Conservation (phyloP, 1,284 basidiomycete species). For the Cronartium quercuum region DNA sequence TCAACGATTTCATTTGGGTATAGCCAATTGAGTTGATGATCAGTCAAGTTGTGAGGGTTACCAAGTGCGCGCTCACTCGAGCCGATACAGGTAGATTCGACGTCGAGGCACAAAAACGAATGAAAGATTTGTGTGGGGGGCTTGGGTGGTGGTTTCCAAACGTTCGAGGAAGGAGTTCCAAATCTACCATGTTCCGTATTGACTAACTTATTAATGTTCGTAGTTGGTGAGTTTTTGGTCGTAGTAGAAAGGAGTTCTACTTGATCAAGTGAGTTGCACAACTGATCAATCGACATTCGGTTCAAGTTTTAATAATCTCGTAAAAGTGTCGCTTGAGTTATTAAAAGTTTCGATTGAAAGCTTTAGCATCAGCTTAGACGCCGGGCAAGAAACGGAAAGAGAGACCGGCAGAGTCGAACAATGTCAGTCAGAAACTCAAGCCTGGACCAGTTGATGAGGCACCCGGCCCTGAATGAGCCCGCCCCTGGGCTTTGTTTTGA, state of each 20-base stretch:
- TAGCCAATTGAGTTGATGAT: conserved; percentile 20
- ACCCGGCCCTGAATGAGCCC: no score
- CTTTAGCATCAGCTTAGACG: no score
- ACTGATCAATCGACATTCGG: neutral
- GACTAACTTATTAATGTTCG: no score
- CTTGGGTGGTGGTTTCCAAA: neutral
- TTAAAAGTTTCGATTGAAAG: no score
- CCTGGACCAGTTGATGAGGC: no score
- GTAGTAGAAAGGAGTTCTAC: neutral
- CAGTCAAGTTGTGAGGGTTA: conserved; percentile 6
- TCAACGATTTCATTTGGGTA: conserved; percentile 37
- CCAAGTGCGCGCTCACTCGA: conserved; percentile 16
- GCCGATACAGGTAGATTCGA: conserved; percentile 34
- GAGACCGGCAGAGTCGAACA: no score
- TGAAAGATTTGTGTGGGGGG: conserved; percentile 8
- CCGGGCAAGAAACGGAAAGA: no score
- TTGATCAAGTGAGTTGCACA: neutral
- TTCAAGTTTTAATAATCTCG: neutral
- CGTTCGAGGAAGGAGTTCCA: neutral
- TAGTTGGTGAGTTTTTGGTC: neutral
- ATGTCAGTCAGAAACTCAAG: no score
- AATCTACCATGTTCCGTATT: no score
- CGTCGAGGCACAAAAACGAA: conserved; percentile 34
- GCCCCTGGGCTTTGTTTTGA: no score
- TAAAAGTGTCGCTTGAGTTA: neutral